Base-by-base conservation (phyloP, 108 stramenopile genomes). In the Parietichytrium sp. region DNA sequence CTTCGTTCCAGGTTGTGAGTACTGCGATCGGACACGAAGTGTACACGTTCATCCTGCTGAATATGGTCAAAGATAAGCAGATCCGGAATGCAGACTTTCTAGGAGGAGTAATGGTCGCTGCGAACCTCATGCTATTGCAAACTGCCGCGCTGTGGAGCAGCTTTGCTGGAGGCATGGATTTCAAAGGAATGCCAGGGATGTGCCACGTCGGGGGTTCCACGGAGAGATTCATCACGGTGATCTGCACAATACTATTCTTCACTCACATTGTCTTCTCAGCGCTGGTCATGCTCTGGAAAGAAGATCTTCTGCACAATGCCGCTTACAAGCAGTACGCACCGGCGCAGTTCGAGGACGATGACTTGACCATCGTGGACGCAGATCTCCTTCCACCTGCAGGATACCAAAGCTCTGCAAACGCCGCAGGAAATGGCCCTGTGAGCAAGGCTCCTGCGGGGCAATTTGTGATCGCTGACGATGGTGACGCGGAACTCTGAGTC, bases 111-210 rank as follows among this genome's bases (percentile, higher is more conserved):
- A 72, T 45, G 13, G 61, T 72, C 0, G 45, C 45, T 33, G 45
- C 45, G 61, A 72, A 72, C 25, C 38, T 72, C 13, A 33, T 72
- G 33, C 61, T 72, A 6, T 45, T 72, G 61, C 61, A 72, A 27
- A 72, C 61, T 16, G 61, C 61, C 20, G 61, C 61, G 38, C 61
- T 72, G n/a, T 72, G 61, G 61, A 42, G 61, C 6, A 42, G 45
- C 61, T 72, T 72, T 45, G 61, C 61, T 15, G 33, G 33, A 13
- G 61, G 61, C 13, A 33, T 72, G 8, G n/a, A n/a, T n/a, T n/a
- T n/a, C n/a, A 31, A 27, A 10, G 45, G 36, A n/a, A 33, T 42
- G 0, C 23, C 36, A 13, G 61, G 61, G 33, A 72, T 72, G 15
- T 72, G 61, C 42, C 36, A 45, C 42, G 33, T 72, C 6, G 61